These are phyloP conservation scores for Penicillium samsonianum DNA, from an alignment of 495 filamentous ascomycete genomes.

Conservation along the genomic window DNA sequence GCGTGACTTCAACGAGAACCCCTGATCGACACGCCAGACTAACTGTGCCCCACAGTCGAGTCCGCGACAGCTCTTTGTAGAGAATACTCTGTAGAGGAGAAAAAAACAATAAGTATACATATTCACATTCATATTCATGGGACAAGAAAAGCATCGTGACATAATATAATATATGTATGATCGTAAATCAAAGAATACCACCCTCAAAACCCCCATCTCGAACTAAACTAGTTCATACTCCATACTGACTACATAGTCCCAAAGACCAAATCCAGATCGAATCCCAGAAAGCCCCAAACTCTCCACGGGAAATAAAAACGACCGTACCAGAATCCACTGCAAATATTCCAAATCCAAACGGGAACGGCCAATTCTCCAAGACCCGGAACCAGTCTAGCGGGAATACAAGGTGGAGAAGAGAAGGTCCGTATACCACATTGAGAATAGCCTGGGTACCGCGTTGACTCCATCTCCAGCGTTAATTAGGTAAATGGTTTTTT, in stretches of 20 bases:
- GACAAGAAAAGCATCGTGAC: not conserved
- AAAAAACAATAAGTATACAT: not conserved
- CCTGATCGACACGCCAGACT: slow-evolving; percentile 13
- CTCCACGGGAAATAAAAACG: too few relatives aligned
- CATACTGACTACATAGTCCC: not conserved
- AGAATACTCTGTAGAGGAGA: not conserved
- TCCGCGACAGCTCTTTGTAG: not conserved
- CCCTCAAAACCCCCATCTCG: not conserved
- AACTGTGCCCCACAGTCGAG: not conserved
- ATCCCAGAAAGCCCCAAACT: not conserved
- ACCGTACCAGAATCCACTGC: too few relatives aligned
- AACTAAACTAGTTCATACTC: not conserved
- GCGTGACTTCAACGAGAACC: slow-evolving; percentile 6
- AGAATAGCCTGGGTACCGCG: not conserved
- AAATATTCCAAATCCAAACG: too few relatives aligned
- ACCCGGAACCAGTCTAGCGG: not conserved
- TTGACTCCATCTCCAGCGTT: not conserved
- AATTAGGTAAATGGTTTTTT: not conserved
- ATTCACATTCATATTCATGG: not conserved
- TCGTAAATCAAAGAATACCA: not conserved
- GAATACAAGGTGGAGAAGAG: not conserved
- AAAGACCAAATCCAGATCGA: not conserved
- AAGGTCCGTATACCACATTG: not conserved
- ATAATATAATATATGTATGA: too few relatives aligned
- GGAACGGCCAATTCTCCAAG: too few relatives aligned